phyloP scores from a whole-genome alignment of 768 basidiomycete species.

The Boletus pseudopeckii region DNA sequence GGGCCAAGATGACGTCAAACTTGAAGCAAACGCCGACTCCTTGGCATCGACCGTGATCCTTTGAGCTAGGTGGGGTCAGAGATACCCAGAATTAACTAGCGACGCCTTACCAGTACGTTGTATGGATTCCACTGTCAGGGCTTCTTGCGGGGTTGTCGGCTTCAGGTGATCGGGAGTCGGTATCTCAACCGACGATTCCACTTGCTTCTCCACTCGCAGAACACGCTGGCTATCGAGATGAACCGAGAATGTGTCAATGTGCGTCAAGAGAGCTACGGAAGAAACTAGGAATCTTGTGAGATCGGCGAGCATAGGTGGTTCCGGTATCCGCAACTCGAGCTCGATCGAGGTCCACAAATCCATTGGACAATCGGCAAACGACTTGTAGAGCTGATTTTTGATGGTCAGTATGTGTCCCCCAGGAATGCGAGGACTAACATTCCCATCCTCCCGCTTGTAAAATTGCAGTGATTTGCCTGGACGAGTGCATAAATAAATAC shows the following conservation, averaged over 20 bases:
- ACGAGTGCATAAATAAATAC: background rate
- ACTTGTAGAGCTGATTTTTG: slow-evolving; percentile 1
- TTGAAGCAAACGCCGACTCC: background rate
- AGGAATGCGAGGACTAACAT: background rate
- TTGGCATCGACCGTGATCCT: background rate
- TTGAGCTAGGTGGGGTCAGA: slow-evolving; percentile 6
- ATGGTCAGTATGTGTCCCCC: background rate
- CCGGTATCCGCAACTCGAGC: slow-evolving; percentile 2
- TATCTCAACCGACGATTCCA: background rate
- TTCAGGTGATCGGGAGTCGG: background rate
- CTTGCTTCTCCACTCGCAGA: background rate
- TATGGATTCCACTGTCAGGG: slow-evolving; percentile 2
- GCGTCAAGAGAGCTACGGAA: slow-evolving; percentile 4
- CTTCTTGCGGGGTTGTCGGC: background rate
- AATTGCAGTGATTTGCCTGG: too few relatives aligned
- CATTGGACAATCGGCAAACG: background rate
- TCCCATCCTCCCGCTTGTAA: slow-evolving; percentile 1
- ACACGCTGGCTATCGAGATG: background rate
- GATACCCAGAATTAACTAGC: background rate
- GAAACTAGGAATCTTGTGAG: slow-evolving; percentile 12
- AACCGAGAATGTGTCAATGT: background rate
- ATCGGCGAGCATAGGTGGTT: slow-evolving; percentile 1
- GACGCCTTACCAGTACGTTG: background rate
- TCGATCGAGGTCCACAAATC: slow-evolving; percentile 7
- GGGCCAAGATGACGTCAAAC: background rate